Conservation (phyloP, 225 moss, liverwort and hornwort genomes). For the Lunularia cruciata region DNA sequence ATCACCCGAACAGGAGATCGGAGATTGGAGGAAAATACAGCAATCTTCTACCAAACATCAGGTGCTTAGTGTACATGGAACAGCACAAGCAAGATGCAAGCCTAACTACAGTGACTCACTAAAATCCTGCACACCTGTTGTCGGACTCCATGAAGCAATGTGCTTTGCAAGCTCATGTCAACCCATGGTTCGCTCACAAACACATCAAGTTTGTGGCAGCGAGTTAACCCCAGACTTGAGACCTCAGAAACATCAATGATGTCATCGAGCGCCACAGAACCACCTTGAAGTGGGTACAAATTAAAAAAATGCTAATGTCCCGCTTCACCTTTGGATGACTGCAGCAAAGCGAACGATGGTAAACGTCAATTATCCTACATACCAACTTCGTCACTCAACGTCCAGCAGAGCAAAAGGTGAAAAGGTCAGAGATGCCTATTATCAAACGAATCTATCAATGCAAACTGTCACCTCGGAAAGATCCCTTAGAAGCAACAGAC, state of each 20-base stretch:
- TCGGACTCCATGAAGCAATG: constrained; percentile 1
- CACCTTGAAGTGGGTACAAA: constrained; percentile 25
- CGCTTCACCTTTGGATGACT: constrained; percentile 37
- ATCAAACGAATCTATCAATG: neutral
- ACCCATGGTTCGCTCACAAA: neutral
- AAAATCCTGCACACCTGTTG: constrained; percentile 13
- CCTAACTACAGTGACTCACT: neutral
- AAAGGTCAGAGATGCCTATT: neutral
- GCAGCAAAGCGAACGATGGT: constrained; percentile 36
- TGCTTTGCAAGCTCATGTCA: constrained; percentile 12
- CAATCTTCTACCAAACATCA: neutral
- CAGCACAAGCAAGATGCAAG: neutral
- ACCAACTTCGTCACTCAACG: too few species aligned
- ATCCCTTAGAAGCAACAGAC: too few species aligned
- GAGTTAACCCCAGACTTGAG: constrained; percentile 28
- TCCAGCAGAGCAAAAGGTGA: too few species aligned
- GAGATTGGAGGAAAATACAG: neutral
- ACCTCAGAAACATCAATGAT: constrained; percentile 16
- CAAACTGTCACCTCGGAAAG: too few species aligned
- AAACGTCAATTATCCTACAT: constrained; percentile 20
- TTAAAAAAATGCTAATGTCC: constrained; percentile 28
- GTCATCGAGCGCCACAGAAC: constrained; percentile 25
- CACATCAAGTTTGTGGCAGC: constrained; percentile 10
- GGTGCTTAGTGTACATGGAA: neutral
- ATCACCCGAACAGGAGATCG: constrained; percentile 5